Conservation (phyloP, 352 stramenopile genomes). For the Lagenidium giganteum region DNA sequence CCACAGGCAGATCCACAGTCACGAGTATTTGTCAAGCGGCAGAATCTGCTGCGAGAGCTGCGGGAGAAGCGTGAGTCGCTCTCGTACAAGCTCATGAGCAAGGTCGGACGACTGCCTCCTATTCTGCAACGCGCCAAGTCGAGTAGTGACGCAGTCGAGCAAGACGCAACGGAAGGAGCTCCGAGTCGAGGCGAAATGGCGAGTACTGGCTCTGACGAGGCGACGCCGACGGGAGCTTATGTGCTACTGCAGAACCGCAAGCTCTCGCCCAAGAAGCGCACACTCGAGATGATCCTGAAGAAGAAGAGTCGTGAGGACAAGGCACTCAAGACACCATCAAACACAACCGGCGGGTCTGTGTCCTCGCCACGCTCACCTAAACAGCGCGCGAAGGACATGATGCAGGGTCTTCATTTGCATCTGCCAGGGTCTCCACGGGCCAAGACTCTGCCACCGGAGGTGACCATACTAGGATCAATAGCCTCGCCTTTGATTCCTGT, state of each 20-base stretch:
- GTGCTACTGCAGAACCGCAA: slow-evolving; percentile 67
- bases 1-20: slow-evolving; percentile 41
- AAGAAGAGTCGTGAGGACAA: slow-evolving; percentile 49
- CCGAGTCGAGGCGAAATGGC: neutral
- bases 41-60: slow-evolving; percentile 69
- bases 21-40: slow-evolving; percentile 56
- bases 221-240: slow-evolving; percentile 32
- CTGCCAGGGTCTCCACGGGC: slow-evolving; percentile 9
- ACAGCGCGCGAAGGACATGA: slow-evolving; percentile 3
- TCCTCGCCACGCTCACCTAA: neutral
- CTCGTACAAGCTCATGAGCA: slow-evolving; percentile 62
- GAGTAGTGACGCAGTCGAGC: neutral
- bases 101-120: slow-evolving; percentile 41
- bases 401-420: slow-evolving; percentile 13
- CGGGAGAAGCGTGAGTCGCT: slow-evolving; percentile 69
- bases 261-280: slow-evolving; percentile 60
- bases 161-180: neutral
- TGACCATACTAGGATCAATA: too few species aligned
- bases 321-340: neutral
- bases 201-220: slow-evolving; percentile 1
- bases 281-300: slow-evolving; percentile 58
- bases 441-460: neutral
- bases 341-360: neutral
- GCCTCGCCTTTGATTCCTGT: neutral
- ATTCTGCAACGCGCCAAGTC: slow-evolving; percentile 29